Evolutionary conservation across 306 rosid genomes (phyloP).

Genomic region (Glycine tomentella): DNA sequence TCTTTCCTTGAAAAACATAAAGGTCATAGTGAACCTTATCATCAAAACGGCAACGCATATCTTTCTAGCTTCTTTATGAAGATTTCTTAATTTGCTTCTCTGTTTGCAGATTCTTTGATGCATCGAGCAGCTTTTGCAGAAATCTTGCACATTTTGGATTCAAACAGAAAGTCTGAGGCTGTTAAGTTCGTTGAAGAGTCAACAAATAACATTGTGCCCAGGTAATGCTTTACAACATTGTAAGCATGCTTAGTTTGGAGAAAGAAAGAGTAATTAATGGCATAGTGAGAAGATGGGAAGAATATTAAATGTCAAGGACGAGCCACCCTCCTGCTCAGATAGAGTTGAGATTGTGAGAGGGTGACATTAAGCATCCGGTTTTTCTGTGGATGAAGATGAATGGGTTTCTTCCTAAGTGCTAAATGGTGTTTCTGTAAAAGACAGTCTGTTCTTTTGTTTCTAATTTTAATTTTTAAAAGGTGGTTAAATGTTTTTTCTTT

Average conservation of each 20-base stretch:
- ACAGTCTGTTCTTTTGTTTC: background rate
- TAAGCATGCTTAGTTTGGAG: background rate
- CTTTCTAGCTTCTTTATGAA: constrained; percentile 32
- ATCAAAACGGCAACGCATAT: constrained; percentile 3
- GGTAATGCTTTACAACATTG: constrained; percentile 49
- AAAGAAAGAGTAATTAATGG: too few species aligned
- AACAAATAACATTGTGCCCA: constrained; percentile 63
- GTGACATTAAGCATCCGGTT: too few species aligned
- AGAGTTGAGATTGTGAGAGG: too few species aligned
- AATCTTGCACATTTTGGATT: constrained; percentile 73
- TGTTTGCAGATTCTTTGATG: constrained; percentile 84
- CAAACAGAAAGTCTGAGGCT: constrained; percentile 74
- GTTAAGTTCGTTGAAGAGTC: constrained; percentile 81
- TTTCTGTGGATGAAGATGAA: too few species aligned
- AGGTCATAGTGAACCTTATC: constrained; percentile 56
- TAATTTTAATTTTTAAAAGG: constrained; percentile 4
- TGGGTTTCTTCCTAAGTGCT: background rate
- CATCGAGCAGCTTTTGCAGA: constrained; percentile 90
- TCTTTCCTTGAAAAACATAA: constrained; percentile 79
- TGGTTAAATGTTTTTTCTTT: background rate
- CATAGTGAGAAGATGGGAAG: too few species aligned
- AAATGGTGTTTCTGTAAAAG: background rate
- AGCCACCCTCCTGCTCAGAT: too few species aligned
- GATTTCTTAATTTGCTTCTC: constrained; percentile 23
- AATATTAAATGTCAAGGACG: too few species aligned